These are phyloP conservation scores for Solanum hybrid DNA, from an alignment of 305 asterid species.

Conservation along the genomic window DNA sequence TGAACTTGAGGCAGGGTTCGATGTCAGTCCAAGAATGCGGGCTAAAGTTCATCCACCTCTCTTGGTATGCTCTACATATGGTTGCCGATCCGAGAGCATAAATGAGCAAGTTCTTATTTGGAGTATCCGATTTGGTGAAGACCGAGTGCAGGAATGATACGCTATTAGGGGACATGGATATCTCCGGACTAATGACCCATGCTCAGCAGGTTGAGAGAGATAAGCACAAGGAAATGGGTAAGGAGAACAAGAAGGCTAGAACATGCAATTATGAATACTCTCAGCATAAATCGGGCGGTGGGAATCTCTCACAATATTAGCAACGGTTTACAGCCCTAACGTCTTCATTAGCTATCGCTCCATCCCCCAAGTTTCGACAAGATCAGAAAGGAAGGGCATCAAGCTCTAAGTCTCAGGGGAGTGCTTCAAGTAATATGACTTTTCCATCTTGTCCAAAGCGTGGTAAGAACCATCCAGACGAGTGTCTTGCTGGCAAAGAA, in stretches of 20 bases:
- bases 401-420: not conserved
- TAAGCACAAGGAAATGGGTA: not conserved
- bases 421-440: not conserved
- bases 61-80: not conserved
- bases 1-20: not conserved
- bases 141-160: not conserved
- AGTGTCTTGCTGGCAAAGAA: not conserved
- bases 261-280: not conserved
- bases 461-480: not conserved
- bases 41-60: not conserved
- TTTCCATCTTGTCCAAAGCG: not conserved
- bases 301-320: no score
- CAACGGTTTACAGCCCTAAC: no score
- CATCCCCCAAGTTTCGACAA: no score
- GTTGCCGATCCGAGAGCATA: not conserved
- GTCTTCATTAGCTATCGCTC: no score
- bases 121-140: not conserved
- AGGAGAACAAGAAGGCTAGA: not conserved
- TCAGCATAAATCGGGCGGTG: not conserved
- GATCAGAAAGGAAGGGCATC: not conserved
- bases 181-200: not conserved
- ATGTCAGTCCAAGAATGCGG: not conserved
- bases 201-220: not conserved
- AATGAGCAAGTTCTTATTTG: not conserved
- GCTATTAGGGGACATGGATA: not conserved